Conservation (phyloP, 306 rosid species). For the Begonia fuchsioides region DNA sequence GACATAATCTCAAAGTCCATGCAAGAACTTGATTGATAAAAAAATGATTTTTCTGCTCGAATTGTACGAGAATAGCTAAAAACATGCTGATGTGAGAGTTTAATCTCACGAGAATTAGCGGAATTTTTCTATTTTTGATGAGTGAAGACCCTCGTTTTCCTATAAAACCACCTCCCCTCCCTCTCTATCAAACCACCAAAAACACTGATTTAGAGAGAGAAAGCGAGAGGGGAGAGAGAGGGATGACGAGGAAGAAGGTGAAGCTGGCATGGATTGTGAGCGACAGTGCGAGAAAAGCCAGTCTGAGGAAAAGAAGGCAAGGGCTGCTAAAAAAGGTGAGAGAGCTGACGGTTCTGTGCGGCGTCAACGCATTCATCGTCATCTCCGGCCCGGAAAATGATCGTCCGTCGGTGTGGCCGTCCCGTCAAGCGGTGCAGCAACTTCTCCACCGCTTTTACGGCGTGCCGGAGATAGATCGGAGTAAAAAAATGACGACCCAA, state of each 20-base stretch:
- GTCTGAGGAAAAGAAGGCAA: constrained; percentile 15
- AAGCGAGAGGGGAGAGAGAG: background rate
- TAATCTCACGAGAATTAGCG: no score
- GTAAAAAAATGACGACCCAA: constrained; percentile 20
- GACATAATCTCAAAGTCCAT: no score
- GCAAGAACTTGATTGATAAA: no score
- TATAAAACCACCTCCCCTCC: background rate
- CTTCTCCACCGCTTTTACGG: constrained; percentile 9
- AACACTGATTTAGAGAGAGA: background rate
- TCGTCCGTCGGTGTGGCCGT: constrained; percentile 17
- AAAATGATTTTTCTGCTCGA: no score
- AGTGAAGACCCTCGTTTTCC: background rate
- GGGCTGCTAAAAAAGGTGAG: constrained; percentile 25
- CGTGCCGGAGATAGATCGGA: constrained; percentile 15
- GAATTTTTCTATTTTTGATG: background rate
- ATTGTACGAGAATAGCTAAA: no score
- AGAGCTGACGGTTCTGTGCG: constrained; percentile 21
- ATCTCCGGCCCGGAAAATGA: constrained; percentile 8
- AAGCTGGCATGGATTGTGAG: constrained; percentile 18
- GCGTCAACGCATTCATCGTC: constrained; percentile 13
- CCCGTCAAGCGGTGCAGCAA: constrained; percentile 4
- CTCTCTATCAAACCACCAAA: background rate
- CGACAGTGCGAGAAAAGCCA: constrained; percentile 18
- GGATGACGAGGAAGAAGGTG: constrained; percentile 20
- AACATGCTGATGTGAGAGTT: no score